phyloP scores from a whole-genome alignment of 2,329 filamentous ascomycete species.

The Trichoderma sp. region DNA sequence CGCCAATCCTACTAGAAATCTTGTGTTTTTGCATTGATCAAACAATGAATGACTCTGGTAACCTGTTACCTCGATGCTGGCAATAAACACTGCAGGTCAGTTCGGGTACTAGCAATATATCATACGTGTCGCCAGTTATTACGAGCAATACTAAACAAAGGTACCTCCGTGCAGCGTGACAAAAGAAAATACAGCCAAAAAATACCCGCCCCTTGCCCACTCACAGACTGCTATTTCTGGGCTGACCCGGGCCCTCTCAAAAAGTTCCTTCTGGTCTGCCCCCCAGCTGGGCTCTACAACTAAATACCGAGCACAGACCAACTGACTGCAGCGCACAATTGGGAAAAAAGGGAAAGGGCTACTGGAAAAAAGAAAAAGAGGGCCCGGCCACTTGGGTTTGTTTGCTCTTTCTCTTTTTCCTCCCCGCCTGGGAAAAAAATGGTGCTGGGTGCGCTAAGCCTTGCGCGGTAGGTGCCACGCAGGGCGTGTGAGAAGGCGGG shows the following conservation, averaged over 20 bases:
- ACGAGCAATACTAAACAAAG: neutral
- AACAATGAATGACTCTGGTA: neutral
- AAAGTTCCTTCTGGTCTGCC: neutral
- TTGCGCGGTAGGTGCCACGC: conserved; percentile 25
- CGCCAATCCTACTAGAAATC: neutral
- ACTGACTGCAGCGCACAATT: neutral
- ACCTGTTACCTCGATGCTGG: neutral
- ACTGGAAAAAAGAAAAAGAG: neutral
- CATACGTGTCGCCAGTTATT: neutral
- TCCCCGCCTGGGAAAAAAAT: neutral
- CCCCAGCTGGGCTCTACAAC: neutral
- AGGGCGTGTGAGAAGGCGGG: conserved; percentile 13
- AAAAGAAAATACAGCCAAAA: neutral
- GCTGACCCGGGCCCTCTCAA: neutral
- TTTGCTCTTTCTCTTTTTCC: neutral
- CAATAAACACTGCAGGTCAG: neutral
- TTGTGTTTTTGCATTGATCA: neutral
- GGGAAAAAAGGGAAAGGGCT: neutral
- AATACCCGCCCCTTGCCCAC: neutral
- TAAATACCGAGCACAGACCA: neutral
- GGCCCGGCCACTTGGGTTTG: neutral
- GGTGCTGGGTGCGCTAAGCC: conserved; percentile 22
- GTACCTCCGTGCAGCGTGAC: neutral
- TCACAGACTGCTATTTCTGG: neutral
- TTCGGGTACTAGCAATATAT: neutral